phyloP scores from a whole-genome alignment of 352 stramenopile genomes.

The Globisporangium spiculum region DNA sequence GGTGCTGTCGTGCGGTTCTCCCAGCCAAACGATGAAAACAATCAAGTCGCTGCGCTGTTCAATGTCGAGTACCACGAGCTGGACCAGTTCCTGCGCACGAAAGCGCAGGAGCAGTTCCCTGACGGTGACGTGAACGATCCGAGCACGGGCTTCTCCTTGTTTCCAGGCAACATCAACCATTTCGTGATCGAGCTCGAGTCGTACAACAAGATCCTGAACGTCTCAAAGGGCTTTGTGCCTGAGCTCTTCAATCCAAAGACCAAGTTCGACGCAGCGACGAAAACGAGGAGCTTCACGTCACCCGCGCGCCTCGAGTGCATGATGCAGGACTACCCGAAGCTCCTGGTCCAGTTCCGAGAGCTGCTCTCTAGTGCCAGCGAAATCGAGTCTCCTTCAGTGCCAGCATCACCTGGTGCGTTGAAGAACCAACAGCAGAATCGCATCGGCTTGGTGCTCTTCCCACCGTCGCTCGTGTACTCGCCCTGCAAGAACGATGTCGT shows the following conservation, averaged over 20 bases:
- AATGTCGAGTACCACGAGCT: slow-evolving; percentile 80
- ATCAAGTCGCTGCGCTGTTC: slow-evolving; percentile 33
- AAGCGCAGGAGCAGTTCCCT: slow-evolving; percentile 37
- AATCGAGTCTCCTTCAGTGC: background rate
- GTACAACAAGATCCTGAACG: slow-evolving; percentile 49
- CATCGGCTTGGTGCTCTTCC: slow-evolving; percentile 55
- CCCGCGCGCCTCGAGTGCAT: slow-evolving; percentile 73
- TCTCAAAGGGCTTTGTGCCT: slow-evolving; percentile 49
- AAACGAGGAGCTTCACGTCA: slow-evolving; percentile 46
- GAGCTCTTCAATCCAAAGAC: slow-evolving; percentile 79
- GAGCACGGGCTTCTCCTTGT: slow-evolving; percentile 48
- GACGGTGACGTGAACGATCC: slow-evolving; percentile 65
- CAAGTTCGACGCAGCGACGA: slow-evolving; percentile 12
- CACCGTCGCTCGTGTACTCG: slow-evolving; percentile 60
- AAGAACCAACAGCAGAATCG: slow-evolving; percentile 12
- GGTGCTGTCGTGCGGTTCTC: slow-evolving; percentile 61
- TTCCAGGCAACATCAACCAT: slow-evolving; percentile 78
- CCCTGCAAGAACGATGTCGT: slow-evolving; percentile 70
- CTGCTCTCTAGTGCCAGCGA: slow-evolving; percentile 13
- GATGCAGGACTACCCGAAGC: slow-evolving; percentile 78
- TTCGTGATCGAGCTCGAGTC: slow-evolving; percentile 48
- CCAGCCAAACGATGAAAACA: background rate
- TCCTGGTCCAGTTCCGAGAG: slow-evolving; percentile 34
- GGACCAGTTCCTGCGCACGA: slow-evolving; percentile 58
- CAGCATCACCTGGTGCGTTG: background rate